Evolutionary conservation across 2,329 filamentous ascomycete genomes (phyloP), one percentile per base, ranked within the genome.

Genomic region (Fusarium aywerte): DNA sequence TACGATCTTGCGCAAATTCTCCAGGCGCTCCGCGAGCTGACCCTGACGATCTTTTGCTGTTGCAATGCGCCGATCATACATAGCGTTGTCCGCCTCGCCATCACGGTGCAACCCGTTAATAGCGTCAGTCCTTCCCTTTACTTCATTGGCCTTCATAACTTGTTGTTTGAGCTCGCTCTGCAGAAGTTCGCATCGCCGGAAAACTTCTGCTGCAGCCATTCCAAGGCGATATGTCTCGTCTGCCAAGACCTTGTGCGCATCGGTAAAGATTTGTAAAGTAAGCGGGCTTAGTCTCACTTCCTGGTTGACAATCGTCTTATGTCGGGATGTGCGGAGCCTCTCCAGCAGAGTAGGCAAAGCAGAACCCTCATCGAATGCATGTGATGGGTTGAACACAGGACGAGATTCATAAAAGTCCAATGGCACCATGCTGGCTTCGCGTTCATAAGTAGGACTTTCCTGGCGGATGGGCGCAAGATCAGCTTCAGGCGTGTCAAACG

Each of bases 201-300:
- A 94, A 7, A 94, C 81, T 70, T 93, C 90, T 2, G 90, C 87
- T 1, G 90, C 91, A 2, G 90, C 91, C 40, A 86, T 80, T 16
- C 90, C 90, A 12, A 94, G 82, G 12, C 83, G 83, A 68, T 90
- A 83, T 0, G 90, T 92, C 76, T 94, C 90, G 11, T 85, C 84
- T 64, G 88, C 88, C 7, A 94, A 81, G 7, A 91, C 81, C 73
- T 90, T 88, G 76, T 95, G 92, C 0, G 88, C 88, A 60, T 92
- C 88, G 27, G 90, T 91, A 68, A 95, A 86, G 35, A 92, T 83
- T 66, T 89, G 85, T 18, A 94, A 82, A 3, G 90, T 92, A 21
- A 90, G 86, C 13, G 90, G 87, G 21, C 89, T 91, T 21, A 93
- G 84, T 59, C 87, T 85, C 53, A 94, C 82, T 72, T 91, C 87